Percentiles rank a stretch among this genome's conserved stretches.
Evolutionary conservation across 495 filamentous ascomycete species (phyloP).

Genomic region (Hyaloscypha finlandica): DNA sequence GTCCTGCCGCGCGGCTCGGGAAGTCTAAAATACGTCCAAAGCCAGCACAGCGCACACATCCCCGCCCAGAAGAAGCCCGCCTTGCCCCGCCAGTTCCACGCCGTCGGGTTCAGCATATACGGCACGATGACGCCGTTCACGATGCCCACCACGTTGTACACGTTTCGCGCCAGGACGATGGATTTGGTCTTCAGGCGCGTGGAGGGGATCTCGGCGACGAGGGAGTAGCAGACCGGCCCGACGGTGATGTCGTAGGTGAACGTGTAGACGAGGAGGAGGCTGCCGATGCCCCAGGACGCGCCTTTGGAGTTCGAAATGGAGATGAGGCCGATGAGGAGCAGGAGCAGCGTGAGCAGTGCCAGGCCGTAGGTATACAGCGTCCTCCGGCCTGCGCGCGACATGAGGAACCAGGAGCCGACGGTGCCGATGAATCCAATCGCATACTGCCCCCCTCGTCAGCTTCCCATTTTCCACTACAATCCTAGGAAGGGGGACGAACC

Average conservation of each 20-base stretch:
- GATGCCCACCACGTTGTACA: conserved; percentile 54
- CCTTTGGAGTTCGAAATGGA: conserved; percentile 20
- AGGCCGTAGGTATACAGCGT: conserved; percentile 27
- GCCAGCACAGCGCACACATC: conserved; percentile 45
- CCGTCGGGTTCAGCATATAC: conserved; percentile 49
- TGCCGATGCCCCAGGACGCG: conserved; percentile 47
- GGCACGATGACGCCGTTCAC: conserved; percentile 50
- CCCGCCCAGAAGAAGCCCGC: conserved; percentile 60
- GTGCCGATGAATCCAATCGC: conserved; percentile 36
- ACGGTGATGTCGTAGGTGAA: conserved; percentile 59
- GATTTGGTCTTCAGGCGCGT: conserved; percentile 56
- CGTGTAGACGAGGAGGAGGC: conserved; percentile 55
- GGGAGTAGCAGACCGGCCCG: conserved; percentile 61
- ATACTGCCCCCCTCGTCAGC: conserved; percentile 32
- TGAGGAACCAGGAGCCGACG: conserved; percentile 41
- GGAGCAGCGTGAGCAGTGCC: conserved; percentile 21
- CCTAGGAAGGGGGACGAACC: conserved; percentile 4
- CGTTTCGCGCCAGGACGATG: conserved; percentile 56
- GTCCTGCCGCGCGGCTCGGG: conserved; percentile 70
- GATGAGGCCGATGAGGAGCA: conserved; percentile 26
- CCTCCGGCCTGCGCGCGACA: conserved; percentile 24
- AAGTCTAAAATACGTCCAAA: conserved; percentile 58
- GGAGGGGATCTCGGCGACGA: conserved; percentile 61
- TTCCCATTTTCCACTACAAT: no score
- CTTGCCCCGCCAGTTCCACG: conserved; percentile 57